Percentiles rank a stretch among this genome's conserved stretches.
Conservation (phyloP, 768 basidiomycete species). For the Lyophyllum shimeji region DNA sequence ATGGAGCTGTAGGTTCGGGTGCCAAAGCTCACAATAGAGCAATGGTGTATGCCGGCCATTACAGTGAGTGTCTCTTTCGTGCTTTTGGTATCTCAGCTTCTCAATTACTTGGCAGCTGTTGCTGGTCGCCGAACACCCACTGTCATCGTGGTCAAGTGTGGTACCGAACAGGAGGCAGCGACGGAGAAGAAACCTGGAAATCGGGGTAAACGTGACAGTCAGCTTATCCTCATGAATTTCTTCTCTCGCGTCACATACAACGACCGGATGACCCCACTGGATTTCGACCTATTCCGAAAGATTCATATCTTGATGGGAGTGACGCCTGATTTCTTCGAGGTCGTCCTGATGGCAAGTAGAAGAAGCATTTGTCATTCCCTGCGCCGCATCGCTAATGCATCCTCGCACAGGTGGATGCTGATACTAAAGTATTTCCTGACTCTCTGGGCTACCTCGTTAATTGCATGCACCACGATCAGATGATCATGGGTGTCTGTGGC, state of each 20-base stretch:
- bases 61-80: constrained; percentile 60
- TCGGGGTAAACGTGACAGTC: constrained; percentile 97
- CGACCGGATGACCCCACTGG: constrained; percentile 96
- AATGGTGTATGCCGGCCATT: constrained; percentile 99
- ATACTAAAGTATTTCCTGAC: constrained; percentile 92
- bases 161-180: constrained; percentile 79
- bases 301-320: constrained; percentile 97
- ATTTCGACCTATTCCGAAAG: constrained; percentile 98
- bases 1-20: constrained; percentile 87
- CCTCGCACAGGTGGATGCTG: constrained; percentile 94
- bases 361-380: not conserved
- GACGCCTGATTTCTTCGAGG: constrained; percentile 98
- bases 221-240: constrained; percentile 99
- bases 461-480: constrained; percentile 97
- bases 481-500: constrained; percentile 99
- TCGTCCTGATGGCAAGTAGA: constrained; percentile 85
- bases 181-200: constrained; percentile 95
- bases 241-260: constrained; percentile 99
- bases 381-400: constrained; percentile 5
- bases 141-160: constrained; percentile 94
- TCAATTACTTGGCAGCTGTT: constrained; percentile 45
- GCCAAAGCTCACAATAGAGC: constrained; percentile 90
- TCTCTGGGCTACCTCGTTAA: constrained; percentile 92
- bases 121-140: constrained; percentile 92
- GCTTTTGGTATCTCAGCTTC: not conserved